Evolutionary conservation across 768 basidiomycete genomes (phyloP).

Genomic region (Xerocomellus chrysenteron): DNA sequence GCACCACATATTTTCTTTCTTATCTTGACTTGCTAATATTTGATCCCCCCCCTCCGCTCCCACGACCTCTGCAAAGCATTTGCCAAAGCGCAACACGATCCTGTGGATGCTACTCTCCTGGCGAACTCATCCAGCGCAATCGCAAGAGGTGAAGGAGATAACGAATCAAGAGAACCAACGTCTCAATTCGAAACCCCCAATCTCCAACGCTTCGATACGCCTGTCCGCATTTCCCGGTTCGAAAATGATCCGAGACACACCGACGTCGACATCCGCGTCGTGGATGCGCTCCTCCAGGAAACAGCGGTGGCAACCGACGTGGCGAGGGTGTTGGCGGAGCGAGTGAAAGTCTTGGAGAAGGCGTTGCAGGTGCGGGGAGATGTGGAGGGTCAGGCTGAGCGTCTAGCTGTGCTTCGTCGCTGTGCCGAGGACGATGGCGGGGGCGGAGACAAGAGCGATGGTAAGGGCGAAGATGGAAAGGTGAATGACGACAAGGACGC

Average conservation of each 20-base stretch:
- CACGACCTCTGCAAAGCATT: slow-evolving; percentile 17
- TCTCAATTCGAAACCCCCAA: background rate
- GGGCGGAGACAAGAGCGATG: background rate
- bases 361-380: slow-evolving; percentile 6
- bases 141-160: too few relatives aligned
- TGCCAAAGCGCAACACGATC: slow-evolving; percentile 13
- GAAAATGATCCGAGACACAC: background rate
- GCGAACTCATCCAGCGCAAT: background rate
- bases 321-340: slow-evolving; percentile 20
- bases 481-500: background rate
- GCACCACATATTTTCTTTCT: too few relatives aligned
- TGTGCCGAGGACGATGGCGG: background rate
- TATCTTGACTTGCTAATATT: background rate
- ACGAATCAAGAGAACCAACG: background rate
- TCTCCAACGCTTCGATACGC: slow-evolving; percentile 6
- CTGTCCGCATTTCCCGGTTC: background rate
- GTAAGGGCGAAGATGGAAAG: background rate
- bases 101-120: background rate
- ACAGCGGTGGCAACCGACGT: slow-evolving; percentile 16
- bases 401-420: background rate
- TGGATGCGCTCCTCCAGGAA: slow-evolving; percentile 18
- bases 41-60: background rate
- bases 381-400: background rate
- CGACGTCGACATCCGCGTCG: slow-evolving; percentile 6
- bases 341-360: slow-evolving; percentile 26